phyloP scores from a whole-genome alignment of 75 land plant genomes.

The Sequoiadendron giganteum region DNA sequence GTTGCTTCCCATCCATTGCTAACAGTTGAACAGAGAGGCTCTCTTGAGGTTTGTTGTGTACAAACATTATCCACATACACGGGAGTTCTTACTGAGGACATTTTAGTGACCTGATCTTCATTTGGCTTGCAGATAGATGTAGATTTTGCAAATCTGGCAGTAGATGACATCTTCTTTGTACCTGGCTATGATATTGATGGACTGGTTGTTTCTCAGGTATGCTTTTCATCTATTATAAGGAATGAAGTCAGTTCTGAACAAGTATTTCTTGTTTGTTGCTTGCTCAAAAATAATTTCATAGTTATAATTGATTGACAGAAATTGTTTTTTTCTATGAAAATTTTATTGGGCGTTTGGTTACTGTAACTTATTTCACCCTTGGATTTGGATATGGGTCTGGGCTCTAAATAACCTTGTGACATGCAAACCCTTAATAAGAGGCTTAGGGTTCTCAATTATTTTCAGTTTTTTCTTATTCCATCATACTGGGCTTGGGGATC shows the following conservation, averaged over 20 bases:
- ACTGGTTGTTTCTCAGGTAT: constrained; percentile 84
- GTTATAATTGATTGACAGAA: neutral
- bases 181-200: constrained; percentile 87
- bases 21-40: constrained; percentile 59
- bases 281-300: neutral
- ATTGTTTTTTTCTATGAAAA: neutral
- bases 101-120: neutral
- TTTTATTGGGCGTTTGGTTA: neutral
- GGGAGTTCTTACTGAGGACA: too few species aligned
- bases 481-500: neutral
- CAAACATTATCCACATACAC: neutral
- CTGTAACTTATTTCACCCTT: neutral
- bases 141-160: constrained; percentile 70
- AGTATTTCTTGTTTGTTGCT: constrained; percentile 3
- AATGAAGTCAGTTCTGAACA: neutral
- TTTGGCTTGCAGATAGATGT: constrained; percentile 58
- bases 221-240: neutral
- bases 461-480: neutral
- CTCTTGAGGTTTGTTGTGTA: constrained; percentile 59
- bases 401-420: neutral
- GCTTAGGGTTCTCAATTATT: neutral
- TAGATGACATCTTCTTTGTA: constrained; percentile 70
- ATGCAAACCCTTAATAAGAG: neutral
- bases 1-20: constrained; percentile 71
- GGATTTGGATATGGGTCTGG: neutral